Evolutionary conservation across 805 yeast species (phyloP), one percentile per base, ranked within the genome.

Genomic region (Kregervanrija fluxuum): DNA sequence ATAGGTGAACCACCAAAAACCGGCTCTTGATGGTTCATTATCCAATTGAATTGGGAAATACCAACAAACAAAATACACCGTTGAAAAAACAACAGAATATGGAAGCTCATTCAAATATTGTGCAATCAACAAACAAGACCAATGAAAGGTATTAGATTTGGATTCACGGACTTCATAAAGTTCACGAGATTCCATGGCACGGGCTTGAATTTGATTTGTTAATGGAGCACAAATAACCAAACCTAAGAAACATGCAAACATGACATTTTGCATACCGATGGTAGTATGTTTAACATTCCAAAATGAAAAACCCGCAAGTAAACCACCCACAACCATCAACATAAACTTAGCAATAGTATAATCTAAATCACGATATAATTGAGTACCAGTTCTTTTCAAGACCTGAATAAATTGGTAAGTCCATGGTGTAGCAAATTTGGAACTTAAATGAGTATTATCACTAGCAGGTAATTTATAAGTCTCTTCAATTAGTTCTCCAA

Each of bases 121-220:
- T 5, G 82, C 61, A 14, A 80, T 41, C 40, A 81, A 55, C 61
- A 84, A 61, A 35, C 74, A 61, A 28, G 79, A 68, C 90, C 90
- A 84, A 54, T 80, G 83, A 67, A 79, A 84, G 35, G 85, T 84
- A 56, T 82, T 82, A 4, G 86, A 79, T 47, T 79, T 74, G 15
- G 78, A 70, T 57, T 84, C 91, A 55, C 91, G 72, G 11, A 76
- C 85, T 60, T 83, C 90, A 55, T 65, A 84, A 35, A 82, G 59
- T 45, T 78, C 82, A 55, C 89, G 72, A 15, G 80, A 69, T 14
- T 64, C 67, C 38, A 76, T 70, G 22, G 82, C 82, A 45, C 73
- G 71, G 28, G 71, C 78, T 55, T 80, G 84, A 50, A 80, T 73
- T 64, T 82, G 88, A 56, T 82, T 79, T 42, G 79, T 73, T 42